Evolutionary conservation across 176 grass and related monocot genomes (phyloP).

Genomic region (Eremochloa ophiuroides): DNA sequence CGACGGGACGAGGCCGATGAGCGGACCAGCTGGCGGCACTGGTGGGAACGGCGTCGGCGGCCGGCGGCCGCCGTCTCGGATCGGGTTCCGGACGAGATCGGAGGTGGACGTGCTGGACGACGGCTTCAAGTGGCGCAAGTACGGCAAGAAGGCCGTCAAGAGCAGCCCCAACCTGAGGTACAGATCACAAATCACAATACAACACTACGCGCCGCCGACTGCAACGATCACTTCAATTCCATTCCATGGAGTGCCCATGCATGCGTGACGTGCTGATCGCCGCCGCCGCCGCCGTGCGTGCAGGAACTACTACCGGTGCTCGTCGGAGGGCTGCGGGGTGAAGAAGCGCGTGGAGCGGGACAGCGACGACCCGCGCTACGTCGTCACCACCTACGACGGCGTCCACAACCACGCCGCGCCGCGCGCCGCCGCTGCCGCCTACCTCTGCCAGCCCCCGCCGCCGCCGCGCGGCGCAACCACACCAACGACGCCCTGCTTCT

Average conservation of each 20-base stretch:
- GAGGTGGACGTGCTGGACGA: slow-evolving; percentile 84
- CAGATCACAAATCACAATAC: not conserved
- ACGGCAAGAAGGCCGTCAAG: slow-evolving; percentile 96
- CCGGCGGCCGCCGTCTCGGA: slow-evolving; percentile 15
- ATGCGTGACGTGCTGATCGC: not conserved
- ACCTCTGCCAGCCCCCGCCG: not conserved
- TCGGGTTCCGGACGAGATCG: slow-evolving; percentile 88
- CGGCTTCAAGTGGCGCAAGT: slow-evolving; percentile 98
- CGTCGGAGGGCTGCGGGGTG: slow-evolving; percentile 61
- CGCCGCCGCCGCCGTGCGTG: not conserved
- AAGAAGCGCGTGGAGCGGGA: slow-evolving; percentile 95
- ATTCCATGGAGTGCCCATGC: not conserved
- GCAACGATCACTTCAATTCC: not conserved
- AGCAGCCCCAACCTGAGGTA: slow-evolving; percentile 92
- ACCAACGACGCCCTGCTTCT: not conserved
- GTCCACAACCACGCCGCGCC: slow-evolving; percentile 78
- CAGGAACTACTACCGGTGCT: slow-evolving; percentile 92
- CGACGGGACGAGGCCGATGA: not conserved
- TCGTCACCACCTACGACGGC: slow-evolving; percentile 89
- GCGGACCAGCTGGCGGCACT: not conserved
- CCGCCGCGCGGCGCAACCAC: not conserved
- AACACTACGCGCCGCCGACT: not conserved
- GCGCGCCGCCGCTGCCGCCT: not conserved
- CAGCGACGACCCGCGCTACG: slow-evolving; percentile 53
- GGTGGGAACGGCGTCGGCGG: not conserved